Percentiles rank a stretch among this genome's conserved stretches.
Conservation (phyloP, 208 protist genomes). For the Wallacemonas rigidus region DNA sequence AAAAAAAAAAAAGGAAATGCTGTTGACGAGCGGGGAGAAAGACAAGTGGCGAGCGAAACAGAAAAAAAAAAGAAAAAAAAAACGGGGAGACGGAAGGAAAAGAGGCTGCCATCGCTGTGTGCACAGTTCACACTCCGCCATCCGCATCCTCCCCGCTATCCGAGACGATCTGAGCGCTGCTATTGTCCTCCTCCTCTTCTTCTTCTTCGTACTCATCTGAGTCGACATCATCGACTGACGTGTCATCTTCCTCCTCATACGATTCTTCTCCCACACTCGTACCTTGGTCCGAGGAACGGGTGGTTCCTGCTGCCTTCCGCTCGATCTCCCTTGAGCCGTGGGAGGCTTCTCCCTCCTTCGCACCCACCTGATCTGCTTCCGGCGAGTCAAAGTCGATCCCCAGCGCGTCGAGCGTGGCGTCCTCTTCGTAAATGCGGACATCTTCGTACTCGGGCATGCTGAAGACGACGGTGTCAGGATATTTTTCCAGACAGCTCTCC, state of each 20-base stretch:
- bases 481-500: conserved; percentile 47
- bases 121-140: neutral
- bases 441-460: conserved; percentile 68
- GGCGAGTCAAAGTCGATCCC: conserved; percentile 6
- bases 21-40: too few species aligned
- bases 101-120: neutral
- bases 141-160: neutral
- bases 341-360: neutral
- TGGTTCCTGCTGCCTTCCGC: neutral
- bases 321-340: neutral
- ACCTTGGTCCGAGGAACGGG: neutral
- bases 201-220: neutral
- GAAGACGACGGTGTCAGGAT: conserved; percentile 51
- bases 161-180: neutral
- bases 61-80: conserved; percentile 2
- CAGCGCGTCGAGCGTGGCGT: conserved; percentile 31
- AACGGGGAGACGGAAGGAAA: conserved; percentile 5
- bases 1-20: conserved; percentile 6
- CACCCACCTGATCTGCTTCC: neutral
- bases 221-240: neutral
- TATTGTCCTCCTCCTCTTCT: neutral
- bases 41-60: conserved; percentile 5
- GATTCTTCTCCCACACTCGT: neutral
- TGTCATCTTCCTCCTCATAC: neutral
- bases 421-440: conserved; percentile 64